These are phyloP conservation scores for Zopfochytrium polystomum DNA, from an alignment of 371 early-diverging fungal genomes.

Conservation along the genomic window DNA sequence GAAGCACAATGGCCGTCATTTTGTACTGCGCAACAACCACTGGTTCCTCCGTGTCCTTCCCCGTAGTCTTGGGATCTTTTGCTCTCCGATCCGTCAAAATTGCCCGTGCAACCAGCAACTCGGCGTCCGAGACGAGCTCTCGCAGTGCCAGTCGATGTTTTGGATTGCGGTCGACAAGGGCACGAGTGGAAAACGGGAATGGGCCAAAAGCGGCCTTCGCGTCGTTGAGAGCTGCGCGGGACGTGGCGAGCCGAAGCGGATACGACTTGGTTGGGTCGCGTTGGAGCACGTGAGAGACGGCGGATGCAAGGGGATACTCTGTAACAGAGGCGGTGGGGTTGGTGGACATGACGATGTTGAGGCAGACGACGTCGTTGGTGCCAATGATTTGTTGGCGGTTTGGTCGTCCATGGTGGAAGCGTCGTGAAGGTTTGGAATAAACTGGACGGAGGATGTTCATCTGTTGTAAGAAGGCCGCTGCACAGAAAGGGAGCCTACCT, in stretches of 20 bases:
- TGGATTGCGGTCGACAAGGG: slow-evolving; percentile 60
- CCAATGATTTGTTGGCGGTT: too few species aligned
- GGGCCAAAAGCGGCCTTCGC: slow-evolving; percentile 64
- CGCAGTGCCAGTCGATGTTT: slow-evolving; percentile 70
- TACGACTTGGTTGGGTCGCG: slow-evolving; percentile 74
- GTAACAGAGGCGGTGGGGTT: slow-evolving; percentile 60
- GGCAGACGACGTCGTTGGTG: slow-evolving; percentile 65
- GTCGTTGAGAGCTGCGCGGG: slow-evolving; percentile 68
- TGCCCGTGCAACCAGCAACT: slow-evolving; percentile 63
- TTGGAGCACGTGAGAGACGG: slow-evolving; percentile 72
- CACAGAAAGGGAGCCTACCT: slow-evolving; percentile 8
- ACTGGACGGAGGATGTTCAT: slow-evolving; percentile 9
- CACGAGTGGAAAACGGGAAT: slow-evolving; percentile 75
- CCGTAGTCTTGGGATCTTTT: too few species aligned
- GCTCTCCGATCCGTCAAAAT: slow-evolving; percentile 31
- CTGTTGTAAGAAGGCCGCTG: neutral
- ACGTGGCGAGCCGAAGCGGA: slow-evolving; percentile 77
- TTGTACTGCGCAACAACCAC: slow-evolving; percentile 73
- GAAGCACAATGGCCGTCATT: slow-evolving; percentile 71
- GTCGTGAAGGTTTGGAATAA: slow-evolving; percentile 25
- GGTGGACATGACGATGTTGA: slow-evolving; percentile 78
- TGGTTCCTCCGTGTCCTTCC: slow-evolving; percentile 60
- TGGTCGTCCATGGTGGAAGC: slow-evolving; percentile 10
- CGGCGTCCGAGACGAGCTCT: slow-evolving; percentile 66
- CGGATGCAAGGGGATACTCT: slow-evolving; percentile 42